Evolutionary conservation across 75 land plant species (phyloP).

Genomic region (Selaginella tamariscina): DNA sequence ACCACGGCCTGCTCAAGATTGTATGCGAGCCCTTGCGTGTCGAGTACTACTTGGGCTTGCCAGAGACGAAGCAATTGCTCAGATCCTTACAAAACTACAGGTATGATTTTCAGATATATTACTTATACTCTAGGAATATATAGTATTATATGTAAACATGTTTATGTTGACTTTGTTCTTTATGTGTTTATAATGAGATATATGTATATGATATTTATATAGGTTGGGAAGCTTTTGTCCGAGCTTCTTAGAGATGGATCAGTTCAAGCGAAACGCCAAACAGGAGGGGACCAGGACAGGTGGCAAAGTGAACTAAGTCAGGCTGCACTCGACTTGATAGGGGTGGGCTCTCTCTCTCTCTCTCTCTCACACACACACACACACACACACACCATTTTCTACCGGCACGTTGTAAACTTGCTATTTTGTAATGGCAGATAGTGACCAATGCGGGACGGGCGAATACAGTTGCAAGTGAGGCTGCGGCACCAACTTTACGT

Average conservation of each 20-base stretch:
- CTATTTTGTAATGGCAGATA: conserved; percentile 33
- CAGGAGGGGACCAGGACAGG: conserved; percentile 53
- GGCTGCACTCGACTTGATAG: conserved; percentile 88
- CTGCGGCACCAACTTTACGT: conserved; percentile 92
- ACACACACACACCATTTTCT: not conserved
- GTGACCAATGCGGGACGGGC: conserved; percentile 97
- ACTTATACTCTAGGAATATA: not conserved
- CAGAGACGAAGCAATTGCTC: conserved; percentile 93
- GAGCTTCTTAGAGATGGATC: conserved; percentile 84
- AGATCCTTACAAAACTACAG: conserved; percentile 95
- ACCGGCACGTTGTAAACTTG: not conserved
- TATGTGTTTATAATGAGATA: too few species aligned
- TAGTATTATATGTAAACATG: not conserved
- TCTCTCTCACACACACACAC: too few species aligned
- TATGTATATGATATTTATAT: too few species aligned
- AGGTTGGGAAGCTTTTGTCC: conserved; percentile 96
- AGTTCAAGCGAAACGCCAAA: conserved; percentile 37
- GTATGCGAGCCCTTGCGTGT: conserved; percentile 90
- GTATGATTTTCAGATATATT: conserved; percentile 22
- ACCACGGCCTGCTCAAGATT: conserved; percentile 67
- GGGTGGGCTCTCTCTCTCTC: conserved; percentile 35
- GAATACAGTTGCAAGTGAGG: conserved; percentile 86
- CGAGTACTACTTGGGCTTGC: conserved; percentile 94
- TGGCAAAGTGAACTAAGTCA: conserved; percentile 93
- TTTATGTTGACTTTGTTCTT: too few species aligned